Evolutionary conservation across 495 filamentous ascomycete species (phyloP).

Genomic region (Darksidea phi): DNA sequence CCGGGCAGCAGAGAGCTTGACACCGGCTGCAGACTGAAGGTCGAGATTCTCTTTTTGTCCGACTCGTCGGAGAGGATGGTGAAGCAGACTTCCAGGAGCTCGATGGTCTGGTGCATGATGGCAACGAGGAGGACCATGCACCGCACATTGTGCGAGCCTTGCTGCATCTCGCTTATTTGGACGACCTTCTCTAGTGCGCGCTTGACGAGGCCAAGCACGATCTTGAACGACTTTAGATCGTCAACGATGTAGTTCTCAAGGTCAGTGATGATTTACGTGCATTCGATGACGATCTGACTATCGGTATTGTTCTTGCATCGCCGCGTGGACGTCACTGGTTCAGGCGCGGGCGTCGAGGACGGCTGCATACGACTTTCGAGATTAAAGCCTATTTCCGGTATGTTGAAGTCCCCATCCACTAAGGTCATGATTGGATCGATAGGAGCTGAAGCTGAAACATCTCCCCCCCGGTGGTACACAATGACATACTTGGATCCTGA

Average conservation of each 20-base stretch:
- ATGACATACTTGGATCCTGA: too few relatives aligned
- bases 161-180: neutral
- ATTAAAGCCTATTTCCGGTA: constrained; percentile 16
- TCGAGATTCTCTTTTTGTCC: neutral
- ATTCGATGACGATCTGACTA: constrained; percentile 19
- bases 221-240: constrained; percentile 11
- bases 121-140: constrained; percentile 9
- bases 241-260: constrained; percentile 17
- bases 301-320: neutral
- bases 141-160: constrained; percentile 8
- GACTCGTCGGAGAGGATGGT: neutral
- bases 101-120: constrained; percentile 15
- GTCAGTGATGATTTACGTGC: constrained; percentile 7
- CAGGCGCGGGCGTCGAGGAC: neutral
- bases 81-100: constrained; percentile 14
- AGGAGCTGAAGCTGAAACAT: neutral
- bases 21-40: too few relatives aligned
- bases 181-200: constrained; percentile 1
- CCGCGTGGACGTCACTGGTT: neutral
- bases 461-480: too few relatives aligned
- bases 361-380: constrained; percentile 11
- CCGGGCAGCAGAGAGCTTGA: constrained; percentile 2
- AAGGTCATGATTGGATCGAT: neutral
- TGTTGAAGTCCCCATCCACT: neutral
- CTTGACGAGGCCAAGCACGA: constrained; percentile 9